Conservation (phyloP, 371 early-diverging fungal genomes). For the Mucor piriformis region DNA sequence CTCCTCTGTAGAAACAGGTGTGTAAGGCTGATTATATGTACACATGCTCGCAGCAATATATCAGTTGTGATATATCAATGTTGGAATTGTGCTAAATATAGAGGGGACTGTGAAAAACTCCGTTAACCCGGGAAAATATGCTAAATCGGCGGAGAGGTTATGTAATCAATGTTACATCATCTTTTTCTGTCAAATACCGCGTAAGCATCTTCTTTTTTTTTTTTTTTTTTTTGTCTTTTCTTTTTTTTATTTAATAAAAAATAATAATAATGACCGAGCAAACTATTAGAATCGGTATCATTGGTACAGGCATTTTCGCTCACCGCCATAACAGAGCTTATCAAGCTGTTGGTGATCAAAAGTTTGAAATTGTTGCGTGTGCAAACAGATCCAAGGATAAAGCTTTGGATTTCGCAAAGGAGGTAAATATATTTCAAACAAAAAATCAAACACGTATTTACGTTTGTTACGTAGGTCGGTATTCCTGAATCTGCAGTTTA, state of each 20-base stretch:
- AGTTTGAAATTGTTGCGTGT: slow-evolving; percentile 53
- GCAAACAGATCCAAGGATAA: slow-evolving; percentile 53
- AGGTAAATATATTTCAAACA: slow-evolving; percentile 30
- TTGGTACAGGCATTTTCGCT: slow-evolving; percentile 59
- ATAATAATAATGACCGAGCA: slow-evolving; percentile 7
- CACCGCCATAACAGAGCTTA: slow-evolving; percentile 53
- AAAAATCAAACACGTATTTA: not conserved
- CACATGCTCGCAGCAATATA: no score
- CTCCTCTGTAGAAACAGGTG: no score
- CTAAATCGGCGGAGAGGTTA: no score
- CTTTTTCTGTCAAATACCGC: not conserved
- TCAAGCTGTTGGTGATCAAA: slow-evolving; percentile 36
- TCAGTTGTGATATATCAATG: not conserved
- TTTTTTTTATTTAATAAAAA: no score
- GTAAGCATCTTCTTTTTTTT: no score
- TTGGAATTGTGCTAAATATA: no score
- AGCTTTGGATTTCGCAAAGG: slow-evolving; percentile 49
- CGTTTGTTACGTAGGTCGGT: slow-evolving; percentile 33
- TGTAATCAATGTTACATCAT: no score
- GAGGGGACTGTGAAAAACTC: no score
- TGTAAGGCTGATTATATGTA: no score
- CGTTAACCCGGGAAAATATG: no score
- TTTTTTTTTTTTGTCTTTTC: no score
- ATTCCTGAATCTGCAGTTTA: slow-evolving; percentile 48
- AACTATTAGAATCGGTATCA: slow-evolving; percentile 52